Evolutionary conservation across 2,329 filamentous ascomycete species (phyloP).

Genomic region (Colletotrichum sansevieriae): DNA sequence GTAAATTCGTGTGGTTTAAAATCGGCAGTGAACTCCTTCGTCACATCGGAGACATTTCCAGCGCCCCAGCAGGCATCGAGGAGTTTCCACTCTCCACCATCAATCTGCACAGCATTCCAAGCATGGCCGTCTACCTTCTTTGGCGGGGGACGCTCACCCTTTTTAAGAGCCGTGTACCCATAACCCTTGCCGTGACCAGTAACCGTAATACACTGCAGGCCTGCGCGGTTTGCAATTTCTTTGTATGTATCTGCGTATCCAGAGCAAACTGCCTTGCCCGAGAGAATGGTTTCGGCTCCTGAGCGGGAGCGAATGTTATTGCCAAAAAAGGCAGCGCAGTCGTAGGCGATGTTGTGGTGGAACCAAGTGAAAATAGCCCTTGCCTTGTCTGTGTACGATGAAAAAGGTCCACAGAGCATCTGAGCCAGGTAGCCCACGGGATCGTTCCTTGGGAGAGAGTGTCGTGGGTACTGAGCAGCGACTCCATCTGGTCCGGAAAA

Average conservation of each 20-base stretch:
- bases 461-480: constrained; percentile 80
- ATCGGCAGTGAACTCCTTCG: constrained; percentile 71
- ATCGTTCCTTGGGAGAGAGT: constrained; percentile 74
- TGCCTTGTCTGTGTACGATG: constrained; percentile 89
- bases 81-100: constrained; percentile 90
- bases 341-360: constrained; percentile 92
- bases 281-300: constrained; percentile 79
- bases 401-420: constrained; percentile 82
- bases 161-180: constrained; percentile 73
- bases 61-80: constrained; percentile 95
- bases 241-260: constrained; percentile 90
- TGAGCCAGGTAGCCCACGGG: constrained; percentile 82
- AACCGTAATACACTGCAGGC: constrained; percentile 82
- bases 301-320: constrained; percentile 75
- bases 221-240: constrained; percentile 81
- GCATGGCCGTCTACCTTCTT: constrained; percentile 78
- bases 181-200: constrained; percentile 89
- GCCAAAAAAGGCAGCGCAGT: constrained; percentile 83
- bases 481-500: constrained; percentile 86
- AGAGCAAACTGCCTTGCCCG: constrained; percentile 88
- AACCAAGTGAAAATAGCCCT: constrained; percentile 95
- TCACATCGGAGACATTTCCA: constrained; percentile 70
- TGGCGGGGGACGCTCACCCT: constrained; percentile 75
- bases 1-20: constrained; percentile 76
- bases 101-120: constrained; percentile 93